phyloP scores from a whole-genome alignment of 2,329 filamentous ascomycete genomes.

The Cordyceps militaris region DNA sequence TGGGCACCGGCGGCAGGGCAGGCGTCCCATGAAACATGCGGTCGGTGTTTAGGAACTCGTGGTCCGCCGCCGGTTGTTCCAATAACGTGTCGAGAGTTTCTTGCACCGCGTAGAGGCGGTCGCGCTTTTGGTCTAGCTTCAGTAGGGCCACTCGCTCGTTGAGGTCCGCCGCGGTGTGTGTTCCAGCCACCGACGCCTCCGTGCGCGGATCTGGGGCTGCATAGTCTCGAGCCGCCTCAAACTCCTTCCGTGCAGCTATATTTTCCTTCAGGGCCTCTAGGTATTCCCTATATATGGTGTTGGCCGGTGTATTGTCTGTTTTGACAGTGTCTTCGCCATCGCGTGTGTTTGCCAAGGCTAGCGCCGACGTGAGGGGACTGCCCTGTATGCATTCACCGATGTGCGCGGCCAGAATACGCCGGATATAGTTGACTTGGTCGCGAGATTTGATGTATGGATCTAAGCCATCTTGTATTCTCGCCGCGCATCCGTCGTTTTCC shows the following conservation, averaged over 20 bases:
- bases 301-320: constrained; percentile 27
- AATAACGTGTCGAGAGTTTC: constrained; percentile 43
- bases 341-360: constrained; percentile 41
- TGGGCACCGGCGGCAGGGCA: constrained; percentile 44
- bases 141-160: constrained; percentile 45
- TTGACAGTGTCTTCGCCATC: constrained; percentile 17
- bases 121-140: constrained; percentile 44
- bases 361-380: constrained; percentile 32
- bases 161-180: constrained; percentile 26
- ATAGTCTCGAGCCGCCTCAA: constrained; percentile 27
- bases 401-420: constrained; percentile 47
- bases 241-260: constrained; percentile 42
- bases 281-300: constrained; percentile 48
- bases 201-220: not conserved
- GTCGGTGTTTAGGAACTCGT: constrained; percentile 43
- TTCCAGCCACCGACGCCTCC: constrained; percentile 14
- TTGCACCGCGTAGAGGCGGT: constrained; percentile 43
- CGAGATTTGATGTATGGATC: constrained; percentile 47
- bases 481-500: constrained; percentile 25
- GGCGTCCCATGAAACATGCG: constrained; percentile 39
- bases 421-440: constrained; percentile 50
- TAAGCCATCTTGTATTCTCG: constrained; percentile 37
- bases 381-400: constrained; percentile 41
- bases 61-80: constrained; percentile 44
- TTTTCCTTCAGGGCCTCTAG: constrained; percentile 47